Evolutionary conservation across 768 basidiomycete species (phyloP).

Genomic region (Boletellus ananas): DNA sequence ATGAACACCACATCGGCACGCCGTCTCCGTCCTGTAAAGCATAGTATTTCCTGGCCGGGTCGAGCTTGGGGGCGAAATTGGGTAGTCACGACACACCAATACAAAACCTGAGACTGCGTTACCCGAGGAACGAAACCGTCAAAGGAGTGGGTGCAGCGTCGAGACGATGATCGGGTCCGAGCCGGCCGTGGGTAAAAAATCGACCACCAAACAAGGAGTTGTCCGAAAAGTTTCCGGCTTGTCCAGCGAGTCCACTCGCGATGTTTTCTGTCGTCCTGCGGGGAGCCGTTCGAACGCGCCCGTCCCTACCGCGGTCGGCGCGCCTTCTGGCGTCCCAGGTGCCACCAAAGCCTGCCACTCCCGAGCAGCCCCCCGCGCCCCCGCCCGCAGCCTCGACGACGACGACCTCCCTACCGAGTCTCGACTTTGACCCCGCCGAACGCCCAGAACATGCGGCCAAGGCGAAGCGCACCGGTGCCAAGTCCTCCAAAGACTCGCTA

Average conservation of each 20-base stretch:
- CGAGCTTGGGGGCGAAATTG: too few relatives aligned
- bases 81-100: too few relatives aligned
- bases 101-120: too few relatives aligned
- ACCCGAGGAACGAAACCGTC: too few relatives aligned
- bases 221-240: too few relatives aligned
- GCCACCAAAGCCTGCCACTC: conserved; percentile 15
- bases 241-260: neutral
- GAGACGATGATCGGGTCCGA: too few relatives aligned
- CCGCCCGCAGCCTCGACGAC: conserved; percentile 1
- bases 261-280: conserved; percentile 25
- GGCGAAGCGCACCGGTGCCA: conserved; percentile 64
- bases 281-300: conserved; percentile 17
- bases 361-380: conserved; percentile 4
- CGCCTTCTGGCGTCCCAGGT: conserved; percentile 20
- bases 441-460: conserved; percentile 34
- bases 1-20: too few relatives aligned
- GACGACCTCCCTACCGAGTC: conserved; percentile 39
- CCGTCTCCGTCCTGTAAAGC: too few relatives aligned
- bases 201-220: too few relatives aligned
- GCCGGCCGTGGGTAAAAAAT: too few relatives aligned
- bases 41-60: too few relatives aligned
- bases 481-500: conserved; percentile 72
- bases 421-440: conserved; percentile 64
- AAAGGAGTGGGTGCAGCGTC: too few relatives aligned
- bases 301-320: conserved; percentile 16